These are phyloP conservation scores for Hericium rajendrae DNA, from an alignment of 768 basidiomycete genomes.

Conservation along the genomic window DNA sequence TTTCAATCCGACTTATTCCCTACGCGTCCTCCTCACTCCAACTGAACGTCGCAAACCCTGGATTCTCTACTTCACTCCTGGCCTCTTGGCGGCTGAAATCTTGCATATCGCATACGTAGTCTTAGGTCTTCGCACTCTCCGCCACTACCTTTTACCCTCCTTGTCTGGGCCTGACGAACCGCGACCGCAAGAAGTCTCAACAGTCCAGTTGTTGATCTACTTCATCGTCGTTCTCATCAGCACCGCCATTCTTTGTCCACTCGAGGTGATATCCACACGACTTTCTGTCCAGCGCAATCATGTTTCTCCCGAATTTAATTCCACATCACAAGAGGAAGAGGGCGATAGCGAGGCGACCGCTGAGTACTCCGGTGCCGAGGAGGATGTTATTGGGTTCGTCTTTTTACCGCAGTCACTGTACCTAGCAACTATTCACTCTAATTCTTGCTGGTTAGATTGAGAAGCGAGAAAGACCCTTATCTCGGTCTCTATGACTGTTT, in stretches of 20 bases:
- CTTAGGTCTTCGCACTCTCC: constrained; percentile 31
- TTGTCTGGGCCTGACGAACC: constrained; percentile 27
- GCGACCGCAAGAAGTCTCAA: constrained; percentile 33
- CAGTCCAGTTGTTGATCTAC: constrained; percentile 44
- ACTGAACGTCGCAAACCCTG: constrained; percentile 74
- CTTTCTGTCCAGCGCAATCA: constrained; percentile 83
- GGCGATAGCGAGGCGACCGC: constrained; percentile 43
- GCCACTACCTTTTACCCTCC: constrained; percentile 52
- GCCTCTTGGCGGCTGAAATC: constrained; percentile 36
- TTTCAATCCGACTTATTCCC: constrained; percentile 42
- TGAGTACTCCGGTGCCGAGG: constrained; percentile 61
- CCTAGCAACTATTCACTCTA: neutral
- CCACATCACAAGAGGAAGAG: constrained; percentile 64
- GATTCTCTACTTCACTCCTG: constrained; percentile 75
- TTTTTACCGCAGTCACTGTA: neutral
- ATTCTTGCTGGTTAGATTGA: constrained; percentile 18
- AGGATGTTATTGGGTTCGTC: constrained; percentile 78
- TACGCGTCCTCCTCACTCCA: constrained; percentile 69
- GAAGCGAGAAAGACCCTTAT: constrained; percentile 76
- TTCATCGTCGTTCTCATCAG: constrained; percentile 45
- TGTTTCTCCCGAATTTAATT: constrained; percentile 63
- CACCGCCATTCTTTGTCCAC: constrained; percentile 54
- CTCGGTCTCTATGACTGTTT: constrained; percentile 63
- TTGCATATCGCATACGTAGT: constrained; percentile 37
- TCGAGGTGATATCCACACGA: constrained; percentile 72